phyloP scores from a whole-genome alignment of 345 rosid species.

The Adansonia digitata region DNA sequence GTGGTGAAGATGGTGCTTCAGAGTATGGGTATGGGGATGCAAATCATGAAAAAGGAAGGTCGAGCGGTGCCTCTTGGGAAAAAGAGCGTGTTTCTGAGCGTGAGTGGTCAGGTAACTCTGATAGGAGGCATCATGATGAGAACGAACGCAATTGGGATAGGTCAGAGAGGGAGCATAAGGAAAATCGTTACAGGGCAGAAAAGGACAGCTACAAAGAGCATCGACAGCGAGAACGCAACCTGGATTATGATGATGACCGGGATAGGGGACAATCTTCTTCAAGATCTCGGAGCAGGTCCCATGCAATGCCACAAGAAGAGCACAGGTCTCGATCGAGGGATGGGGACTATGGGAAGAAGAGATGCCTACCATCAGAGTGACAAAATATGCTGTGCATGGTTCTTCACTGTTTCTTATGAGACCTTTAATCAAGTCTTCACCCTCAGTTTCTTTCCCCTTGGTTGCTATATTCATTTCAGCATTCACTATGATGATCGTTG shows the following conservation, averaged over 20 bases:
- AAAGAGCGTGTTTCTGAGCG: conserved; percentile 64
- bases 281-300: conserved; percentile 64
- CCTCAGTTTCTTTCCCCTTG: conserved; percentile 21
- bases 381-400: conserved; percentile 15
- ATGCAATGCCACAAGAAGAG: conserved; percentile 58
- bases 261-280: conserved; percentile 71
- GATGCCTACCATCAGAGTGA: conserved; percentile 57
- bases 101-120: conserved; percentile 67
- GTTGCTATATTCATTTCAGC: conserved; percentile 13
- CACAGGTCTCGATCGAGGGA: conserved; percentile 72
- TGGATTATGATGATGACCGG: conserved; percentile 56
- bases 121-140: conserved; percentile 57
- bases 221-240: conserved; percentile 65
- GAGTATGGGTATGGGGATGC: conserved; percentile 79
- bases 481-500: conserved; percentile 10
- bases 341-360: conserved; percentile 70
- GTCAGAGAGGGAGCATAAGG: conserved; percentile 43
- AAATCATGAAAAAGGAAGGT: conserved; percentile 65
- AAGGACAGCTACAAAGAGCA: conserved; percentile 59
- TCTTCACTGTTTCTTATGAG: conserved; percentile 9
- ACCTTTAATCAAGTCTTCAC: not conserved
- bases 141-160: conserved; percentile 51
- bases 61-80: conserved; percentile 45
- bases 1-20: conserved; percentile 83
- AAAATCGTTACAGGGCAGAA: conserved; percentile 56